These are phyloP conservation scores for Pythium rishiriense DNA, from an alignment of 352 stramenopile species.

Conservation along the genomic window DNA sequence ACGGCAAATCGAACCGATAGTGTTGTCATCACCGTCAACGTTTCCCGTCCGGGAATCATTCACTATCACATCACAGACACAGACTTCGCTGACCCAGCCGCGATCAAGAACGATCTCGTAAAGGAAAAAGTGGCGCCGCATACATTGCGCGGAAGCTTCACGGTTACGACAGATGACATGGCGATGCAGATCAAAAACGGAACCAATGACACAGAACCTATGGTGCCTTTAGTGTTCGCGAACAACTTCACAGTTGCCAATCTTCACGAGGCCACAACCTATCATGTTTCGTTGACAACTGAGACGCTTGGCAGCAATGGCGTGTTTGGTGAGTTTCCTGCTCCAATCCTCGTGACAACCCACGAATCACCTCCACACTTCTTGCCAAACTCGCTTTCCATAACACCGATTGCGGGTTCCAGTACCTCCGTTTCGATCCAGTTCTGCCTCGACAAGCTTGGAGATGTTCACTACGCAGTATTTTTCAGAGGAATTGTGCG, in stretches of 20 bases:
- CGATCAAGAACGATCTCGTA: slow-evolving; percentile 33
- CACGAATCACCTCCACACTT: slow-evolving; percentile 51
- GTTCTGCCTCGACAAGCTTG: slow-evolving; percentile 57
- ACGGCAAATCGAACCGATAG: slow-evolving; percentile 45
- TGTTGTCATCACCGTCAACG: slow-evolving; percentile 57
- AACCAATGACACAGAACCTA: slow-evolving; percentile 66
- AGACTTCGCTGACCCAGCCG: slow-evolving; percentile 68
- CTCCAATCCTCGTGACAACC: slow-evolving; percentile 66
- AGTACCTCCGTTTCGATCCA: slow-evolving; percentile 53
- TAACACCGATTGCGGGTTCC: slow-evolving; percentile 40
- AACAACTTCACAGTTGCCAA: slow-evolving; percentile 51
- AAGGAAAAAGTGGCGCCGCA: slow-evolving; percentile 28
- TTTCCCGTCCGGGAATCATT: slow-evolving; percentile 61
- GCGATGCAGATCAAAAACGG: slow-evolving; percentile 70
- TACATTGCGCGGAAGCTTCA: slow-evolving; percentile 48
- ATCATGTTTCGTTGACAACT: slow-evolving; percentile 78
- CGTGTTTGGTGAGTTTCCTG: slow-evolving; percentile 75
- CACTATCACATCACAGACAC: slow-evolving; percentile 78
- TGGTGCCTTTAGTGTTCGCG: slow-evolving; percentile 58
- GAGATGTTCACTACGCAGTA: slow-evolving; percentile 73
- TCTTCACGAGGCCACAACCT: slow-evolving; percentile 51
- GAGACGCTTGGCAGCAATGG: slow-evolving; percentile 60
- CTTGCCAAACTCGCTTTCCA: slow-evolving; percentile 29
- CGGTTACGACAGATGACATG: slow-evolving; percentile 33
- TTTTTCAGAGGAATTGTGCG: slow-evolving; percentile 59